Evolutionary conservation across 768 basidiomycete genomes (phyloP).

Genomic region (Suillus bovinus): DNA sequence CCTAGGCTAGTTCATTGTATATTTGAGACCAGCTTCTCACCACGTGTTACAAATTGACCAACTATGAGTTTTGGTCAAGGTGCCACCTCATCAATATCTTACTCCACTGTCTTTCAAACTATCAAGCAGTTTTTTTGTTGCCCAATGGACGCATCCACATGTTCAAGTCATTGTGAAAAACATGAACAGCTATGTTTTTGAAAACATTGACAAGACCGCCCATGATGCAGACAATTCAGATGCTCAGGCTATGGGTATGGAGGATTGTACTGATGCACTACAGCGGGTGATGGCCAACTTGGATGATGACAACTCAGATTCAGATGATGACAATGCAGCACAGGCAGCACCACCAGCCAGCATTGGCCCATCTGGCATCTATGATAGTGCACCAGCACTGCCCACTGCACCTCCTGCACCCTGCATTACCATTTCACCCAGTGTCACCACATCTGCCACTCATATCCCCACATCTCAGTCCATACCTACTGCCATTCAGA

Average conservation of each 20-base stretch:
- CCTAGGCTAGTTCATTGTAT: no score
- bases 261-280: background rate
- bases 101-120: background rate
- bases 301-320: background rate
- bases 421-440: no score
- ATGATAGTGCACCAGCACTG: background rate
- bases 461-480: background rate
- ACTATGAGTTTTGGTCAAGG: no score
- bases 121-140: conserved; percentile 2
- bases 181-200: conserved; percentile 5
- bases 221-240: background rate
- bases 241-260: background rate
- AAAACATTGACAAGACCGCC: background rate
- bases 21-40: no score
- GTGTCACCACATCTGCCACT: background rate
- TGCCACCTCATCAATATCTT: conserved; percentile 1
- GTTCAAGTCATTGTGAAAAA: conserved; percentile 1
- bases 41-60: no score
- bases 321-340: background rate
- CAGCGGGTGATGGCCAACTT: background rate
- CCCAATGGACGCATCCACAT: background rate
- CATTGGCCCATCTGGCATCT: no score
- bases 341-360: background rate
- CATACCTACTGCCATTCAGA: background rate
- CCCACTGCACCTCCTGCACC: background rate